Base-by-base conservation (phyloP, 306 rosid species). In the Citrullus amarus region DNA sequence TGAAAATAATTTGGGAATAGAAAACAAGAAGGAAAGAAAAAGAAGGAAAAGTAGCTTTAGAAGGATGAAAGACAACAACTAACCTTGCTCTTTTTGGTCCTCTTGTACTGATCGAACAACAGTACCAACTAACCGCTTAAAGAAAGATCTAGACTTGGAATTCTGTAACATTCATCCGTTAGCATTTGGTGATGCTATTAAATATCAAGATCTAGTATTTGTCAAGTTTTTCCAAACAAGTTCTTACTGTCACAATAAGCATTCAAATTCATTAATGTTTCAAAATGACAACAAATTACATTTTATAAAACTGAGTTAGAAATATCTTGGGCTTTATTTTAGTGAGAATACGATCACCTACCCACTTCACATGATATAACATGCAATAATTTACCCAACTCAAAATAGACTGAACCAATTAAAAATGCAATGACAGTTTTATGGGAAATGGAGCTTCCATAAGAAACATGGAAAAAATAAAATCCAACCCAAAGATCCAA, bases 81-180 rank as follows among this genome's bases (percentile, higher is more conserved):
- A 75, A 93, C 97, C 98, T 86, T 91, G 96, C 84, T 88, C 97
- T 81, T 84, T 92, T 81, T 92, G 95, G 85, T 95, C 96, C 25
- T 95, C 98, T 28, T 95, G 97, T 79, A 92, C 93, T 75, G 93
- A 92, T 82, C 96, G 89, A 78, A 95, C 96, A 79, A 95, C 98
- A 4, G 98, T 95, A 66, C 98, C 96, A 85, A 95, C 95, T 72
- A 95, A 88, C 60, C 94, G 90, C 80, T 87, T 95, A 67, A 95
- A 86, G 69, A 92, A 86, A 39, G 98, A 95, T 86, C 91, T 85
- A 65, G 92, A 85, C 81, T 87, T 95, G 78, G 87, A 85, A 77
- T 90, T 91, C 96, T 93, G 96, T 82, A 80, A 79, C 70, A 86
- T 62, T 79, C 39, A 86, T 28, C 60, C 14, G 16, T 68, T 59